These are phyloP conservation scores for Litsea cubeba DNA, from an alignment of 164 flowering plant species.

Conservation along the genomic window DNA sequence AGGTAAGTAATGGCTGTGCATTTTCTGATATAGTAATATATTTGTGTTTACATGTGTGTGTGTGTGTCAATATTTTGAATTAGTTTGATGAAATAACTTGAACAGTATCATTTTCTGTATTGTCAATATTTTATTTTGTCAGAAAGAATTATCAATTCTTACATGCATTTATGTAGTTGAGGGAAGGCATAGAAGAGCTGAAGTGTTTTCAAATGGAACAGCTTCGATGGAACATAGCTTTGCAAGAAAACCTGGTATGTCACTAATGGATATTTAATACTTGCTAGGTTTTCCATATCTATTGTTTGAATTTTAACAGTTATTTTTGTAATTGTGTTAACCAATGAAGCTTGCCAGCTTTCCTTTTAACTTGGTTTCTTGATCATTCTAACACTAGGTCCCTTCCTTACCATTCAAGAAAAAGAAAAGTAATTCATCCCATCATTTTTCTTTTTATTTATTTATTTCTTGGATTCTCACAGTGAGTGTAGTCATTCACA, in stretches of 20 bases:
- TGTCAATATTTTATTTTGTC: background rate
- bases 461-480: background rate
- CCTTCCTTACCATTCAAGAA: background rate
- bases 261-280: background rate
- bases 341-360: background rate
- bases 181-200: conserved; percentile 43
- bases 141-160: background rate
- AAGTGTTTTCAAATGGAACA: conserved; percentile 45
- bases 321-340: background rate
- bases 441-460: too few relatives aligned
- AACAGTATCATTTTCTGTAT: background rate
- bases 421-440: background rate
- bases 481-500: background rate
- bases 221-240: conserved; percentile 21
- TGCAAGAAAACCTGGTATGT: conserved; percentile 74
- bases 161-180: conserved; percentile 37
- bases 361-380: background rate
- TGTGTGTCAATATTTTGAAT: background rate
- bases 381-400: background rate
- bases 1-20: conserved; percentile 34
- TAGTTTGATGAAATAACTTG: background rate
- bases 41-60: background rate
- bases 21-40: background rate
- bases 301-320: background rate
- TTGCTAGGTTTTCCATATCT: background rate